Percentiles rank a stretch among this genome's conserved stretches.
Evolutionary conservation across 345 rosid genomes (phyloP).

Genomic region (Citrus mangshanensis): DNA sequence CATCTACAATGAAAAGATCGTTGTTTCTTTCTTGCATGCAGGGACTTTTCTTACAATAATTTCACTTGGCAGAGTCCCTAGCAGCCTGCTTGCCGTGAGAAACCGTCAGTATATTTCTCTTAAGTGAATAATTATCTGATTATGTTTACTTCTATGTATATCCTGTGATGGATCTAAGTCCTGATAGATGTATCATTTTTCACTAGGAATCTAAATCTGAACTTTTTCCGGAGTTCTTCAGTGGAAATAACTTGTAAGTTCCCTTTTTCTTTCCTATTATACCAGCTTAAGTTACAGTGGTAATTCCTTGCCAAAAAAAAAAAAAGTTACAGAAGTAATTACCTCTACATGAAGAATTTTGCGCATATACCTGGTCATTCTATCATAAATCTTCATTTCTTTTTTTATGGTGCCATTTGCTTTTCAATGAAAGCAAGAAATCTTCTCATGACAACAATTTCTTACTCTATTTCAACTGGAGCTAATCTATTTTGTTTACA

Average conservation of each 20-base stretch:
- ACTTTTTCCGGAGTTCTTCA: conserved; percentile 43
- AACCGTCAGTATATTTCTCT: conserved; percentile 33
- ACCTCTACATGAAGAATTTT: not conserved
- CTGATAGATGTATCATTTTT: conserved; percentile 10
- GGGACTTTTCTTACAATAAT: conserved; percentile 80
- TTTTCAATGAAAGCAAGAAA: not conserved
- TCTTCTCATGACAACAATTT: not conserved
- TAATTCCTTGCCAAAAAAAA: too few species aligned
- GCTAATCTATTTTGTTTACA: not conserved
- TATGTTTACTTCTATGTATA: not conserved
- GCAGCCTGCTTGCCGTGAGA: conserved; percentile 47
- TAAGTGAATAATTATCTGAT: conserved; percentile 3
- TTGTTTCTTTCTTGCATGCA: conserved; percentile 26
- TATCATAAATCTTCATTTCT: not conserved
- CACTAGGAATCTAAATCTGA: conserved; percentile 37
- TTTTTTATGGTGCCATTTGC: not conserved
- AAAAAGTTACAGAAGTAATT: not conserved
- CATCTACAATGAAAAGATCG: not conserved
- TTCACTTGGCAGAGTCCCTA: conserved; percentile 49
- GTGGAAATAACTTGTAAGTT: conserved; percentile 31
- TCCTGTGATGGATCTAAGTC: not conserved
- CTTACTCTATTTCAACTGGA: not conserved
- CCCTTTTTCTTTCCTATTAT: not conserved
- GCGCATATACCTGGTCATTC: not conserved
- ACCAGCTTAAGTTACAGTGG: not conserved